Percentiles rank a stretch among this genome's conserved stretches.
These are phyloP conservation scores for Barbarea vulgaris DNA, from an alignment of 345 rosid species.

Conservation along the genomic window DNA sequence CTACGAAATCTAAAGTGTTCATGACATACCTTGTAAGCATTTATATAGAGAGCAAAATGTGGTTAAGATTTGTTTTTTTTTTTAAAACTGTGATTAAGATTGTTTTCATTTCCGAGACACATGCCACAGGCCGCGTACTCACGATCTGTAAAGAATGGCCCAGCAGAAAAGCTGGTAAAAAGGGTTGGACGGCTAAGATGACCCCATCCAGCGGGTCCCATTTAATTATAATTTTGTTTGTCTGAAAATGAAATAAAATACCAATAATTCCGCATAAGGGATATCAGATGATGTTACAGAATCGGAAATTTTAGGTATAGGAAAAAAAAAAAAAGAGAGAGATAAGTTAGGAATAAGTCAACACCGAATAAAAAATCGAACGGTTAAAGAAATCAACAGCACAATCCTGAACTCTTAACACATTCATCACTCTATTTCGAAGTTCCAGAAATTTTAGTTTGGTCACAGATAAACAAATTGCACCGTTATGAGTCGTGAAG, in stretches of 20 bases:
- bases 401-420: not conserved
- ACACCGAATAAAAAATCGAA: not conserved
- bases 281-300: not conserved
- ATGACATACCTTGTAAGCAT: no score
- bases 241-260: not conserved
- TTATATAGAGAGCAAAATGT: not conserved
- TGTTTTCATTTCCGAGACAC: not conserved
- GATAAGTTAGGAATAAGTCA: not conserved
- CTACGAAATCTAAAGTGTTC: no score
- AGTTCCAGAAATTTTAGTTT: not conserved
- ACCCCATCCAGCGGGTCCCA: conserved; percentile 14
- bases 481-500: not conserved
- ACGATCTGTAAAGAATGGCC: conserved; percentile 33
- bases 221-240: not conserved
- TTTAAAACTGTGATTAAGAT: not conserved
- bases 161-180: conserved; percentile 33
- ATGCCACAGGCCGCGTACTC: not conserved
- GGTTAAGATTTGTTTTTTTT: no score
- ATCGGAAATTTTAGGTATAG: not conserved
- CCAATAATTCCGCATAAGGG: conserved; percentile 1
- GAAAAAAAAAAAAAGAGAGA: no score
- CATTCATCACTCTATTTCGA: not conserved
- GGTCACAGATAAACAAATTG: not conserved
- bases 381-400: not conserved
- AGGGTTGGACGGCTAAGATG: conserved; percentile 28